Evolutionary conservation across 1,284 basidiomycete genomes (phyloP).

Genomic region (Takashimella tepidaria): DNA sequence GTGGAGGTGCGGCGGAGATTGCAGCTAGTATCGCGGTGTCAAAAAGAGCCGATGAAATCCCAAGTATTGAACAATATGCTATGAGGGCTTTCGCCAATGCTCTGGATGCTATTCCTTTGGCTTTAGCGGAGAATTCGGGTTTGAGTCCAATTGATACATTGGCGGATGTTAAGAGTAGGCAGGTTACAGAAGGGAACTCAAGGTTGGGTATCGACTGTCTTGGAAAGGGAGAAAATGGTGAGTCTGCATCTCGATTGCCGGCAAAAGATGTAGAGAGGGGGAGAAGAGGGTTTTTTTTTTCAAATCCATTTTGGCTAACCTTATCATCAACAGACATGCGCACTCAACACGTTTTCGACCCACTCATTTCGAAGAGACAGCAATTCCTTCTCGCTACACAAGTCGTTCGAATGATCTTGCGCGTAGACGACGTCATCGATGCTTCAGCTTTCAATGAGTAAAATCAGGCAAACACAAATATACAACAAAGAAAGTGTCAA

Average conservation of each 20-base stretch:
- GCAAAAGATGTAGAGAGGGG: no score
- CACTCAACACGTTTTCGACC: constrained; percentile 94
- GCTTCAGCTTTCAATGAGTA: not conserved
- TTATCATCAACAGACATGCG: constrained; percentile 77
- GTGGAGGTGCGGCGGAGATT: constrained; percentile 96
- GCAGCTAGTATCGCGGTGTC: constrained; percentile 88
- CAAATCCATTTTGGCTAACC: no score
- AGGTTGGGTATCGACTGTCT: constrained; percentile 91
- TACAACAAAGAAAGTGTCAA: no score
- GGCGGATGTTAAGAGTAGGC: constrained; percentile 86
- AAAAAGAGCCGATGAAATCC: constrained; percentile 93
- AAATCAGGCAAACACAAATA: no score
- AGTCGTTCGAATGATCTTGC: constrained; percentile 53
- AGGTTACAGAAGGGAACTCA: constrained; percentile 81
- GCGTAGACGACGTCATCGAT: constrained; percentile 46
- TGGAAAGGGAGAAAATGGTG: constrained; percentile 76
- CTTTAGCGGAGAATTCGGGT: constrained; percentile 95
- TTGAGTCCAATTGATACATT: constrained; percentile 94
- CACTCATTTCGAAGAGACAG: constrained; percentile 93
- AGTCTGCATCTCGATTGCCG: no score
- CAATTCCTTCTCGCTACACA: constrained; percentile 97
- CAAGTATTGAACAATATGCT: constrained; percentile 97
- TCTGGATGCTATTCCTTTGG: constrained; percentile 86
- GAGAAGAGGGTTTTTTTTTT: no score
- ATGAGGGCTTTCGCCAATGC: constrained; percentile 97